A percentile compares a stretch with the other conserved stretches of the same genome.
These are phyloP conservation scores for Sinapis alba DNA, from an alignment of 441 rosid species.

Conservation along the genomic window DNA sequence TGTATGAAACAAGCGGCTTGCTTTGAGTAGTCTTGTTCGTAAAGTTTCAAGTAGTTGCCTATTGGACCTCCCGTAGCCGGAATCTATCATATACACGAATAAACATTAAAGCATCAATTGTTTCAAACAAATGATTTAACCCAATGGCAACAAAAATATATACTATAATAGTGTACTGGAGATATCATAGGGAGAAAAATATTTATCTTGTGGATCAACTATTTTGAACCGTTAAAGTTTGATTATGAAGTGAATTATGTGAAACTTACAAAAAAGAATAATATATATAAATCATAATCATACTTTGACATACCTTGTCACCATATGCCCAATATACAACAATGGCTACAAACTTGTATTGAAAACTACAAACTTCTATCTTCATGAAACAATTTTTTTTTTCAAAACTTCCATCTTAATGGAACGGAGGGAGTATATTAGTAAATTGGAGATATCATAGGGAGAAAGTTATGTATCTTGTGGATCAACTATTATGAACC, in stretches of 20 bases:
- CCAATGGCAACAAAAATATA: not conserved
- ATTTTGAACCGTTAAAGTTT: not conserved
- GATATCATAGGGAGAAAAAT: not conserved
- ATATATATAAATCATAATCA: not conserved
- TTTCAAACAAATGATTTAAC: not conserved
- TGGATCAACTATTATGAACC: not conserved
- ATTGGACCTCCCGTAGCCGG: slow-evolving; percentile 70
- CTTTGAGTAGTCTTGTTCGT: slow-evolving; percentile 46
- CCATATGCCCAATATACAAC: slow-evolving; percentile 94
- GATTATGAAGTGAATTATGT: not conserved
- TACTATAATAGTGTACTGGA: not conserved
- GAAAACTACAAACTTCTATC: too few species aligned
- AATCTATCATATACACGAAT: slow-evolving; percentile 42
- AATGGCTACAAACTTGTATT: too few species aligned
- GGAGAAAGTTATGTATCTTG: too few species aligned
- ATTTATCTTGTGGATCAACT: not conserved
- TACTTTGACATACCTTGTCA: slow-evolving; percentile 48
- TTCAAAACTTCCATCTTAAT: too few species aligned
- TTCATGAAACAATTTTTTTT: too few species aligned
- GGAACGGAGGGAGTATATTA: too few species aligned
- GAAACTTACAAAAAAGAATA: too few species aligned
- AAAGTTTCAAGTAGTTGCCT: slow-evolving; percentile 51
- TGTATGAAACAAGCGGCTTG: slow-evolving; percentile 58
- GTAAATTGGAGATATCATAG: too few species aligned
- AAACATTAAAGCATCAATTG: not conserved